These are phyloP conservation scores for Aspergillus steynii DNA, from an alignment of 495 filamentous ascomycete species.

Conservation along the genomic window DNA sequence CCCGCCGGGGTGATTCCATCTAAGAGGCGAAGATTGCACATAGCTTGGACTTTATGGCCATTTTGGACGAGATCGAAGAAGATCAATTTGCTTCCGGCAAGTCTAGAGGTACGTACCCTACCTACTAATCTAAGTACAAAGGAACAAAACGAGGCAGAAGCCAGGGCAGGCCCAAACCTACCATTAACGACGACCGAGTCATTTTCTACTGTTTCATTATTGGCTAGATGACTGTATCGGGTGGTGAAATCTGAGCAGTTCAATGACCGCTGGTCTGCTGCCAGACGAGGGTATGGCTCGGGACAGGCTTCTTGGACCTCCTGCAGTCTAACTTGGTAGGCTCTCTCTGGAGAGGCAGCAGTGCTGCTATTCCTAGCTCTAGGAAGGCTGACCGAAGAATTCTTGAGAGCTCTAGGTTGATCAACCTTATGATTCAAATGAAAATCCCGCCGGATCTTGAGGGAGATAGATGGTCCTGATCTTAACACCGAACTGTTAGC, in stretches of 20 bases:
- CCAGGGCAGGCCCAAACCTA: constrained; percentile 38
- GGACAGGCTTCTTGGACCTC: constrained; percentile 45
- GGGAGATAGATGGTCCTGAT: constrained; percentile 23
- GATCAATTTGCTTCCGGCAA: constrained; percentile 67
- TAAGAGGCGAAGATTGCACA: constrained; percentile 66
- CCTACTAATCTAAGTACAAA: constrained; percentile 60
- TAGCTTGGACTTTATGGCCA: constrained; percentile 66
- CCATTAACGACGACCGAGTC: constrained; percentile 44
- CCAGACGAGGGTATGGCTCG: constrained; percentile 54
- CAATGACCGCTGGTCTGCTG: constrained; percentile 29
- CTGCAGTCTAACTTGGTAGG: constrained; percentile 49
- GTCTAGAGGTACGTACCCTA: constrained; percentile 61
- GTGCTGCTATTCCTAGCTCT: constrained; percentile 30
- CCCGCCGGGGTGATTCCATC: constrained; percentile 39
- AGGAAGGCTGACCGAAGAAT: neutral
- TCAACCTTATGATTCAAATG: constrained; percentile 5
- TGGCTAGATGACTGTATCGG: constrained; percentile 38
- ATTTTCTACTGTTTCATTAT: constrained; percentile 48
- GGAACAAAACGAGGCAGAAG: constrained; percentile 19
- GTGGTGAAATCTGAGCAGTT: constrained; percentile 40
- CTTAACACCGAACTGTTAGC: constrained; percentile 24
- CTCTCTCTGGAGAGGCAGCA: constrained; percentile 36
- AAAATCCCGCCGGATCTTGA: constrained; percentile 7
- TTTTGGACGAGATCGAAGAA: constrained; percentile 81
- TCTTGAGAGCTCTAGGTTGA: constrained; percentile 9